Conservation (phyloP, 306 rosid genomes). For the Nissolia schottii region DNA sequence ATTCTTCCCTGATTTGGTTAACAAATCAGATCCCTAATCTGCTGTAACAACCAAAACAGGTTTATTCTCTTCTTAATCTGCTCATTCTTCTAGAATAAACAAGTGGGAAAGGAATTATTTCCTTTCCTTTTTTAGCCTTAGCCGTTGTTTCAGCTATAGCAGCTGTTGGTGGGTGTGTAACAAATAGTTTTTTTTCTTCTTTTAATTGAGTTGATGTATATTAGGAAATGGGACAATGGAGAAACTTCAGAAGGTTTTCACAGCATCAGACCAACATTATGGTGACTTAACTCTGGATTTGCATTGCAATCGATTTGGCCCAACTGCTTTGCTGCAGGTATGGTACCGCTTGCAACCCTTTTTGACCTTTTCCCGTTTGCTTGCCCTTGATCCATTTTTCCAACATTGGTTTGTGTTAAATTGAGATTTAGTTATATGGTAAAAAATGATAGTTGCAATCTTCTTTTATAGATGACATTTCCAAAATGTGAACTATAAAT, state of each 20-base stretch:
- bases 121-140: no score
- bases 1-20: no score
- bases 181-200: no score
- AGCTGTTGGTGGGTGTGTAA: no score
- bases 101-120: no score
- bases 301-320: conserved; percentile 87
- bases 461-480: neutral
- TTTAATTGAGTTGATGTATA: conserved; percentile 23
- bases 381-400: conserved; percentile 2
- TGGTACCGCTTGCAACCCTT: conserved; percentile 18
- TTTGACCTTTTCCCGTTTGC: conserved; percentile 17
- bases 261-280: conserved; percentile 60
- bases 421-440: conserved; percentile 2
- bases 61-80: no score
- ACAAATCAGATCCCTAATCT: no score
- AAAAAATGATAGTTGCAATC: neutral
- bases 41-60: no score
- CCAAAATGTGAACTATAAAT: neutral
- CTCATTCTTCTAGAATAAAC: no score
- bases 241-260: conserved; percentile 73
- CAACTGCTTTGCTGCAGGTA: conserved; percentile 78
- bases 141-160: no score
- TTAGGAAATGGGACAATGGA: conserved; percentile 88
- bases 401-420: neutral
- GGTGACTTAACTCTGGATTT: conserved; percentile 79